Percentiles rank a stretch among this genome's conserved stretches.
phyloP scores from a whole-genome alignment of 371 early-diverging fungal genomes.

The Mucor indicus region DNA sequence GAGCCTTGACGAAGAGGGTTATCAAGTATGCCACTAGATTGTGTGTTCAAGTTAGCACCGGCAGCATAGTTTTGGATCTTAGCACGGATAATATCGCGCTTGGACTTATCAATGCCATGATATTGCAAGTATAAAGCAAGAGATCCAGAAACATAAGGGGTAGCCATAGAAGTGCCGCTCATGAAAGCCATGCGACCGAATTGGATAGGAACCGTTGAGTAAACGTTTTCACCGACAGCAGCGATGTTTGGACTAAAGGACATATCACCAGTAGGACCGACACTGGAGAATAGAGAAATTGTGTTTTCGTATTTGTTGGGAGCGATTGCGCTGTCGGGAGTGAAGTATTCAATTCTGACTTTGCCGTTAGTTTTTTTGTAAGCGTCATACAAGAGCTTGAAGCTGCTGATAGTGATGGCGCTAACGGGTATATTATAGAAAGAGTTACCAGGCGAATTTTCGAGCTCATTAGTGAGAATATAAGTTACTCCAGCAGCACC shows the following conservation, averaged over 20 bases:
- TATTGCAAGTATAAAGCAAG: slow-evolving; percentile 56
- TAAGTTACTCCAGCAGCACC: no score
- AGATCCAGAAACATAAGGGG: slow-evolving; percentile 69
- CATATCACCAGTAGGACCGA: slow-evolving; percentile 35
- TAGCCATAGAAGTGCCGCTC: slow-evolving; percentile 68
- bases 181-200: slow-evolving; percentile 50
- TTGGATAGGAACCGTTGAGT: slow-evolving; percentile 55
- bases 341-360: no score
- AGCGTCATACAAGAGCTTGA: no score
- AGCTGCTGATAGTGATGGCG: no score
- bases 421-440: no score
- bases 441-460: no score
- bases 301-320: no score
- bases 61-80: slow-evolving; percentile 50
- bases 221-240: slow-evolving; percentile 66
- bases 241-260: slow-evolving; percentile 51
- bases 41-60: neutral
- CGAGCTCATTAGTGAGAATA: no score
- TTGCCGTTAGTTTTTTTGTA: no score
- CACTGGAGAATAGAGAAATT: slow-evolving; percentile 46
- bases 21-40: slow-evolving; percentile 4
- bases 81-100: slow-evolving; percentile 6
- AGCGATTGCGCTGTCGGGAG: no score
- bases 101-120: slow-evolving; percentile 4
- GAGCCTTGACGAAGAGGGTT: slow-evolving; percentile 58